Conservation (phyloP, 139 green algal genomes). For the Tetradesmus lagerheimii region DNA sequence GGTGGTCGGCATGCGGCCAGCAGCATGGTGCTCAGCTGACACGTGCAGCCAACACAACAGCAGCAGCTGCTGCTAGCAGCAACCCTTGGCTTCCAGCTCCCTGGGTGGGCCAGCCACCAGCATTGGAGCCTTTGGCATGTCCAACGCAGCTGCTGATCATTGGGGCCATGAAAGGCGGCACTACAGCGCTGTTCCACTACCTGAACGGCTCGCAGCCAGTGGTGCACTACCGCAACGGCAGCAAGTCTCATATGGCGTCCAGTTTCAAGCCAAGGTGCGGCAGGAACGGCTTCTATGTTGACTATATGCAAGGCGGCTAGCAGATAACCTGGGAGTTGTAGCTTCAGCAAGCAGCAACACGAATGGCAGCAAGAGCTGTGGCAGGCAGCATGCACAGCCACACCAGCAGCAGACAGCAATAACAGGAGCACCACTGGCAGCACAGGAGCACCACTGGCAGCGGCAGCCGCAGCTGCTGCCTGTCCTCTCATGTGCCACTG, state of each 20-base stretch:
- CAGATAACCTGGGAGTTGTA: too few species aligned
- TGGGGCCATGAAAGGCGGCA: slow-evolving; percentile 24
- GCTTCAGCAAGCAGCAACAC: too few species aligned
- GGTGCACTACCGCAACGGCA: background rate
- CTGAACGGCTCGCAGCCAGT: background rate
- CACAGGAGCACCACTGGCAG: too few species aligned
- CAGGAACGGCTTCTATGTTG: too few species aligned
- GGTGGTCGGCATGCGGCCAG: background rate
- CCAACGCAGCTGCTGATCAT: slow-evolving; percentile 24
- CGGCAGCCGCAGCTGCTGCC: background rate
- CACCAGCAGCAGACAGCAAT: background rate
- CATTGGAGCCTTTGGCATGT: slow-evolving; percentile 10
- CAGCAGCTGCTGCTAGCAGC: background rate
- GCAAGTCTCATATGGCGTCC: background rate
- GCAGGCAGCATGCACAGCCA: background rate
- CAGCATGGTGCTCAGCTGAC: background rate
- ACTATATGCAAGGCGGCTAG: too few species aligned
- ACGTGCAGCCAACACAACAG: background rate
- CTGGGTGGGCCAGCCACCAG: slow-evolving; percentile 9
- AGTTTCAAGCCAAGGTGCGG: background rate
- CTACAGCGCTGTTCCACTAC: slow-evolving; percentile 19
- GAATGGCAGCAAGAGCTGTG: too few species aligned
- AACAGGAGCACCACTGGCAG: background rate
- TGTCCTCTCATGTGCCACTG: too few species aligned
- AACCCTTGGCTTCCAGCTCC: background rate